Evolutionary conservation across 108 stramenopile genomes (phyloP).

Genomic region (Tribonema minus): DNA sequence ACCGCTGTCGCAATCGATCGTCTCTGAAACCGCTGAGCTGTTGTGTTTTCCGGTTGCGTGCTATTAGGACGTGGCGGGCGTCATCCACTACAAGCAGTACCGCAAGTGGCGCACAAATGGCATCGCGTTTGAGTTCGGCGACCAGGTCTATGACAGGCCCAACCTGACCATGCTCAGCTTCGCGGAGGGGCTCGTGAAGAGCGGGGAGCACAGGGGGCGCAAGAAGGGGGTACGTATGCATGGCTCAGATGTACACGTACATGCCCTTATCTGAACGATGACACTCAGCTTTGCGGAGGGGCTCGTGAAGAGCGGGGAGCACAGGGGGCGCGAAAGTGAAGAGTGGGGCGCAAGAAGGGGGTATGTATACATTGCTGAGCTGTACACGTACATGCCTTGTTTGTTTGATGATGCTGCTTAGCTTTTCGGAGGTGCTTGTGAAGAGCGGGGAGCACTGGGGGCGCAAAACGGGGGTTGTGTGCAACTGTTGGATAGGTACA

Average conservation of each 20-base stretch:
- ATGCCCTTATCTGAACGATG: too few relatives aligned
- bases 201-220: conserved; percentile 47
- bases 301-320: conserved; percentile 43
- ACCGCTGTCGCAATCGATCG: too few relatives aligned
- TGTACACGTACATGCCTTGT: too few relatives aligned
- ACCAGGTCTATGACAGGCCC: conserved; percentile 58
- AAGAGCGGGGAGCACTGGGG: conserved; percentile 52
- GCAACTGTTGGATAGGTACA: too few relatives aligned
- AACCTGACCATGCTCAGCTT: conserved; percentile 58
- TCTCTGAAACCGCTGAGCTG: too few relatives aligned
- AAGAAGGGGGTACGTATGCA: conserved; percentile 44
- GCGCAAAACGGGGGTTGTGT: conserved; percentile 49
- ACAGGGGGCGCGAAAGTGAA: conserved; percentile 53
- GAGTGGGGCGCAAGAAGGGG: conserved; percentile 53
- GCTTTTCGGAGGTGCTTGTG: conserved; percentile 49
- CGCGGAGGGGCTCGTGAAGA: conserved; percentile 49
- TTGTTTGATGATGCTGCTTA: too few relatives aligned
- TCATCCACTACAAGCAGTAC: conserved; percentile 68
- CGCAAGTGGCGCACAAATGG: conserved; percentile 63
- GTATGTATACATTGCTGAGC: conserved; percentile 11
- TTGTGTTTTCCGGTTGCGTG: too few relatives aligned
- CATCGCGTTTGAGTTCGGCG: conserved; percentile 70
- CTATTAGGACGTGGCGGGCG: conserved; percentile 50
- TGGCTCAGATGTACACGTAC: too few relatives aligned
- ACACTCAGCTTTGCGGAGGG: conserved; percentile 50